Base-by-base conservation (phyloP, 805 yeast genomes). In the Hyphopichia homilentoma region DNA sequence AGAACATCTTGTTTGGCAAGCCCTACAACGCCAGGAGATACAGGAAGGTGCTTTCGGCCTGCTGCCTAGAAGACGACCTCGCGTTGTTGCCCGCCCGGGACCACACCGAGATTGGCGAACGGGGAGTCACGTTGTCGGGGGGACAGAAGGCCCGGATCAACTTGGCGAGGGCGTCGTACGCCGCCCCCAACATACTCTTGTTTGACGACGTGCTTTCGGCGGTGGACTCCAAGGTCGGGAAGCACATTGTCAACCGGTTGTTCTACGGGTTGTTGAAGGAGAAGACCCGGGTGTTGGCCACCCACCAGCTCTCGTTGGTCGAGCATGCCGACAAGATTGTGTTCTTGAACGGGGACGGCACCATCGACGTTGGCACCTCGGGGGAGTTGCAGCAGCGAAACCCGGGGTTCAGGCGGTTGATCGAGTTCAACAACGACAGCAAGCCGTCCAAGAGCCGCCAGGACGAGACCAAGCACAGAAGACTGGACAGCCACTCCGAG, bases 361-460 rank as follows among this genome's bases (percentile, higher is more conserved):
- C 63, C 3, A 52, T 59, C 29, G 70, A 66, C 35, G 57, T 54
- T 22, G 70, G 70, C n/a, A 45, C 58, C 1, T 41, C 54, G 15
- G 39, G 47, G 4, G 62, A 64, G 33, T 56, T 66, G 35, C 39
- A 39, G 13, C 30, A 25, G 5, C 48, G 59, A 35, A 79, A 73
- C 41, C 31, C 45, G 3, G 69, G 65, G 6, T 80, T 84, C 47
- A 58, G 57, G 14, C 64, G 68, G 9, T 61, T 81, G 44, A 65
- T 80, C 60, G 68, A 73, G 26, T 75, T 58, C 44, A 59, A 69
- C 36, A 36, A 44, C 21, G 58, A 52, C 9, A 32, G 35, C 12
- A 36, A 36, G 11, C 38, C 54, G 54, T 32, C 30, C 12, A 42
- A 65, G 34, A 55, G 61, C 13, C 52, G 51, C 15, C 52, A 13